Percentiles rank a stretch among this genome's conserved stretches.
Evolutionary conservation across 2,329 filamentous ascomycete genomes (phyloP).

Genomic region (Thermomyces lanuginosus): DNA sequence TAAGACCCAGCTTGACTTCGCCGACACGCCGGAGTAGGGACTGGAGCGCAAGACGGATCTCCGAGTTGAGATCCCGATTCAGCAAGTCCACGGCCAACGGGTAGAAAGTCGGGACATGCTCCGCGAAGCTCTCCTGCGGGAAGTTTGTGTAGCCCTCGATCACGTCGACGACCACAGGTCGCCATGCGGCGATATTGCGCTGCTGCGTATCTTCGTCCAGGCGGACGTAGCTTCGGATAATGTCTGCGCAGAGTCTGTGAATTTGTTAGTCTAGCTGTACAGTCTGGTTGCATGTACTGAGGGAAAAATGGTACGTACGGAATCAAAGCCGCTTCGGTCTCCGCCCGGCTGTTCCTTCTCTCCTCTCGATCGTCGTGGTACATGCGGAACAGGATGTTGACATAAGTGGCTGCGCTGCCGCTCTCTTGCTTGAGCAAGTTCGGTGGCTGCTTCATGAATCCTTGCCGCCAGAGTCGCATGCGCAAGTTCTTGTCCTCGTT

Average conservation of each 20-base stretch:
- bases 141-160: constrained; percentile 84
- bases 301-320: constrained; percentile 35
- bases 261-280: constrained; percentile 10
- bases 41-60: constrained; percentile 64
- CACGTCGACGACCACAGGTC: constrained; percentile 91
- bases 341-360: constrained; percentile 57
- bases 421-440: constrained; percentile 96
- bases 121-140: constrained; percentile 60
- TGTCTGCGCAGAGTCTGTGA: constrained; percentile 66
- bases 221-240: constrained; percentile 66
- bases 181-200: constrained; percentile 91
- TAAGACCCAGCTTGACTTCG: constrained; percentile 46
- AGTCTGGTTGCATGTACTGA: not conserved
- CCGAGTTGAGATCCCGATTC: constrained; percentile 60
- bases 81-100: constrained; percentile 71
- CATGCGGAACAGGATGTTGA: constrained; percentile 92
- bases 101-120: constrained; percentile 70
- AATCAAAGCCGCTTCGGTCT: constrained; percentile 82
- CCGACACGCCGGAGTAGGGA: constrained; percentile 66
- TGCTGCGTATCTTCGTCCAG: constrained; percentile 95
- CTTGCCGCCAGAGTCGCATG: constrained; percentile 87
- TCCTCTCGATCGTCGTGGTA: constrained; percentile 80
- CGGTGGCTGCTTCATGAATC: constrained; percentile 98
- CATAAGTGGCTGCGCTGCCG: constrained; percentile 83
- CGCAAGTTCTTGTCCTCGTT: constrained; percentile 94